Evolutionary conservation across 176 grass and related monocot species (phyloP).

Genomic region (Oryza rufipogon): DNA sequence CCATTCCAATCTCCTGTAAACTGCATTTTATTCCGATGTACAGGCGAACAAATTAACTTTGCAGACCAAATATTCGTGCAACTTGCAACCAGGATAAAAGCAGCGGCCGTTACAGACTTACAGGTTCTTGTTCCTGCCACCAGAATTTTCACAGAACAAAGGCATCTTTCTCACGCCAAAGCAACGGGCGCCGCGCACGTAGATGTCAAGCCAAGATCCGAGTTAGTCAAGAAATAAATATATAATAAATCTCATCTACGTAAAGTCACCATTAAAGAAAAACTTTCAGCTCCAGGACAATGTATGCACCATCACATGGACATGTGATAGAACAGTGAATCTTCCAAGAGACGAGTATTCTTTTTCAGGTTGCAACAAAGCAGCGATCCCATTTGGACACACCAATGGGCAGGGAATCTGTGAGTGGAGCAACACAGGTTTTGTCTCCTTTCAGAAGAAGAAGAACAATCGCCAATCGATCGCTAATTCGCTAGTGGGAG

Average conservation of each 20-base stretch:
- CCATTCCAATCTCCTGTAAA: background rate
- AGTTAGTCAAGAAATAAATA: conserved; percentile 29
- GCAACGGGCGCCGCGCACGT: background rate
- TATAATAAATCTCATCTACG: background rate
- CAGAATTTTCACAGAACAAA: background rate
- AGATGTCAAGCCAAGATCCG: background rate
- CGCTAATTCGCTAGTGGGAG: background rate
- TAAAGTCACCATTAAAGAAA: background rate
- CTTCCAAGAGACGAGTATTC: conserved; percentile 1
- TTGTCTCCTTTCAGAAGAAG: background rate
- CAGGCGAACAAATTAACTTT: background rate
- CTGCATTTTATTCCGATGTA: background rate
- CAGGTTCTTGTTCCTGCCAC: background rate
- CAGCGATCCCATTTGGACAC: background rate
- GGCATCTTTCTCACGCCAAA: background rate
- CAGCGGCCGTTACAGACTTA: background rate
- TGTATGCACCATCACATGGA: background rate
- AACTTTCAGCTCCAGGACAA: background rate
- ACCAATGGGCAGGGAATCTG: background rate
- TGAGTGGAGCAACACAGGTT: conserved; percentile 18
- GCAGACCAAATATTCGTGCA: background rate
- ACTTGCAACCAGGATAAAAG: conserved; percentile 30
- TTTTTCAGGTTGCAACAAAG: conserved; percentile 14
- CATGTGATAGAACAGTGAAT: conserved; percentile 27
- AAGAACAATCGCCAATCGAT: conserved; percentile 11